Conservation (phyloP, 768 basidiomycete genomes). For the Xerocomellus intermedius region DNA sequence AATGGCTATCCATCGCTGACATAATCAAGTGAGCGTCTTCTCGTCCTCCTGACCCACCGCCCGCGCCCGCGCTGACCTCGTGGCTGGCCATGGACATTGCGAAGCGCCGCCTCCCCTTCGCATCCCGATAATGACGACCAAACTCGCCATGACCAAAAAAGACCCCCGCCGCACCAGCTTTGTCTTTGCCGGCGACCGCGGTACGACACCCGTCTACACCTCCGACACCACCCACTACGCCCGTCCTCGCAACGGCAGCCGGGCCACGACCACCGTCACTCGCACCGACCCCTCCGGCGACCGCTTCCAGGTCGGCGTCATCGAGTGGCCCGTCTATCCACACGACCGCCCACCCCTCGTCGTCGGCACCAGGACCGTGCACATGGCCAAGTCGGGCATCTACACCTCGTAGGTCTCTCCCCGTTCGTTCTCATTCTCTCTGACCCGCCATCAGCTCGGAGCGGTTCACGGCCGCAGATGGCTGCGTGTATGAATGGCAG, state of each 20-base stretch:
- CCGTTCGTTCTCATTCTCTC: no score
- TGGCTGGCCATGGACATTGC: background rate
- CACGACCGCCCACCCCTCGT: constrained; percentile 12
- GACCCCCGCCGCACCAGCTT: constrained; percentile 30
- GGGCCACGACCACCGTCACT: constrained; percentile 26
- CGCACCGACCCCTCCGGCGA: constrained; percentile 21
- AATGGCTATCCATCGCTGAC: background rate
- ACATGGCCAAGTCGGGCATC: constrained; percentile 22
- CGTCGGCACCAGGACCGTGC: constrained; percentile 27
- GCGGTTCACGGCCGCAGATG: constrained; percentile 24
- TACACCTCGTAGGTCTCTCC: constrained; percentile 20
- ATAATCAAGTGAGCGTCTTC: constrained; percentile 2
- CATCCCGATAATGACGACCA: constrained; percentile 18
- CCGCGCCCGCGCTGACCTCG: background rate
- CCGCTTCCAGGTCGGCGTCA: constrained; percentile 26
- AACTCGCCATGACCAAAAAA: constrained; percentile 21
- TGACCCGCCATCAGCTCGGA: constrained; percentile 19
- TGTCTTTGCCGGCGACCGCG: constrained; percentile 1
- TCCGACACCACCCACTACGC: constrained; percentile 17
- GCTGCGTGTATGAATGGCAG: constrained; percentile 29
- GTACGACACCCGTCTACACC: constrained; percentile 5
- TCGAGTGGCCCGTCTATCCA: constrained; percentile 26
- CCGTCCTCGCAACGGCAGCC: constrained; percentile 5
- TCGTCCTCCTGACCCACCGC: background rate
- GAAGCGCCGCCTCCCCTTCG: background rate